Conservation (phyloP, 108 stramenopile genomes). For the Parmales sp. region DNA sequence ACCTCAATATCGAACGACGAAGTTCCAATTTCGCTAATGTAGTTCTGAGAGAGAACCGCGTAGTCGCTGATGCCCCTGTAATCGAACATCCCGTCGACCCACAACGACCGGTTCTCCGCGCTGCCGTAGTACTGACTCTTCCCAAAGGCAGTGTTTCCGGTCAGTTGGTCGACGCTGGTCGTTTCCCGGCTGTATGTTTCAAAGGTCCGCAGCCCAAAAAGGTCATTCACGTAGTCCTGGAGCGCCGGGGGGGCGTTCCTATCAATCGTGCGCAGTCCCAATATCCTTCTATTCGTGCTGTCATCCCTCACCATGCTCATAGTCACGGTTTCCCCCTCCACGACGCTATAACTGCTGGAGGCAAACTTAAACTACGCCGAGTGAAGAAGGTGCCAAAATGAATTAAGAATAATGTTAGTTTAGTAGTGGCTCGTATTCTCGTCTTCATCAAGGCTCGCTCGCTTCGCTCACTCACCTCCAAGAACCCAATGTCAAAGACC, state of each 20-base stretch:
- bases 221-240: constrained; percentile 28
- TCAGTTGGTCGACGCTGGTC: constrained; percentile 24
- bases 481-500: constrained; percentile 41
- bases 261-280: constrained; percentile 32
- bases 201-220: constrained; percentile 25
- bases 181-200: constrained; percentile 11
- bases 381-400: constrained; percentile 17
- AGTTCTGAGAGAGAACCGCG: constrained; percentile 27
- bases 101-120: constrained; percentile 25
- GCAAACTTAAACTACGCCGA: constrained; percentile 33
- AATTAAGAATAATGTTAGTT: no score
- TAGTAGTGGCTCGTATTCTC: neutral
- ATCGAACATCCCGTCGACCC: constrained; percentile 48
- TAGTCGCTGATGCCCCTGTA: constrained; percentile 54
- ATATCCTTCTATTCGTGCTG: neutral
- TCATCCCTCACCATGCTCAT: neutral
- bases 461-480: constrained; percentile 46
- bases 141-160: constrained; percentile 27
- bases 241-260: constrained; percentile 29
- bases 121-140: constrained; percentile 46
- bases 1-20: constrained; percentile 19
- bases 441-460: constrained; percentile 7
- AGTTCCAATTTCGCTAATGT: constrained; percentile 12
- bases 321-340: constrained; percentile 41
- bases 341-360: constrained; percentile 22